Evolutionary conservation across 257 asterid species (phyloP), one percentile per base, ranked within the genome.

Genomic region (Ajuga chamaepitys): DNA sequence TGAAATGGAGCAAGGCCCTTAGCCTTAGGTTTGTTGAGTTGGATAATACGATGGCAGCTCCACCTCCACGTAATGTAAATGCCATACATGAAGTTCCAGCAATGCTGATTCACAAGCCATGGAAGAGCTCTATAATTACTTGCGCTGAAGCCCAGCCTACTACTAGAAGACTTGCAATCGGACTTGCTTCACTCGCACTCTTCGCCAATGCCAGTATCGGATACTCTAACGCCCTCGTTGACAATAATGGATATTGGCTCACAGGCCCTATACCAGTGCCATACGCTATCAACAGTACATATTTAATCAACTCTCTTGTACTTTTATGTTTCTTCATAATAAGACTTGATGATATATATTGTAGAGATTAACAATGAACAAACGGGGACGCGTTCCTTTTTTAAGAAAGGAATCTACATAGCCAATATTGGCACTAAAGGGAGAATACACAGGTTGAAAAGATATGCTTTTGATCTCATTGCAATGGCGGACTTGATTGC

Each of bases 401-500:
- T 87, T 5, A 84, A 71, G 80, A 81, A 76, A 32, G 92, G 85
- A 5, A 68, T 90, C 46, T 87, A 80, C 75, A 82, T 87, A 3
- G 88, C 95, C 0, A 56, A 87, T 18, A 81, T 79, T 34, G 97
- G 95, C 78, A 75, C 80, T 0, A 82, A 85, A 45, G 77, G 81
- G 57, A 73, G 96, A 60, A 80, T 80, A 80, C 82, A 64, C 30
- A 84, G 95, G 76, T 62, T 91, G 73, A 88, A 79, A 53, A 82
- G 68, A 74, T 91, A 78, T 35, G 96, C 96, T 0, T 90, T 90
- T 69, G 96, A 88, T 68, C 82, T 91, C 28, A 58, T 91, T 59
- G 97, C 97, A 8, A 44, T 88, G 80, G 97, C 75, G 42, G 97
- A 91, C 52, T 70, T 91, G 80, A 86, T 91, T 4, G 91, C 86